Conservation (phyloP, 805 yeast genomes). For the Saturnispora hagleri region DNA sequence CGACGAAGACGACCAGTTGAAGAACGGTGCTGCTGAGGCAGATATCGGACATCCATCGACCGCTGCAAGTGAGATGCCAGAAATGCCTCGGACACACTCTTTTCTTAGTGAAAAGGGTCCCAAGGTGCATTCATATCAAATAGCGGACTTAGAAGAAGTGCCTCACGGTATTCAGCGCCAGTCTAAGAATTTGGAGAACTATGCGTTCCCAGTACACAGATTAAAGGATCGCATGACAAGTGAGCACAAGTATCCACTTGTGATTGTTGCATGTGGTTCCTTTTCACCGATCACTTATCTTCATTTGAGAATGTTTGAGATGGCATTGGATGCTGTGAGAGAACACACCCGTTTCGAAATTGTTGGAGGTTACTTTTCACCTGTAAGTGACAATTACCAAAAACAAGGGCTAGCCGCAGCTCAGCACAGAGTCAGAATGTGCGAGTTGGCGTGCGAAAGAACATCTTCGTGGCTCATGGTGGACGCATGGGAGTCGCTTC, state of each 20-base stretch:
- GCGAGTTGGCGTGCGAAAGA: slow-evolving; percentile 95
- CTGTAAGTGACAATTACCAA: slow-evolving; percentile 86
- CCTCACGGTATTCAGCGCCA: slow-evolving; percentile 92
- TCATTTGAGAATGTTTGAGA: slow-evolving; percentile 95
- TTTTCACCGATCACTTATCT: slow-evolving; percentile 93
- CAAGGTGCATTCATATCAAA: slow-evolving; percentile 46
- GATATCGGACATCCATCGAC: neutral
- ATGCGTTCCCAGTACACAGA: slow-evolving; percentile 82
- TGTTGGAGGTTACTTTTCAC: slow-evolving; percentile 92
- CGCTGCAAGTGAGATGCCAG: slow-evolving; percentile 16
- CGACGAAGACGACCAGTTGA: slow-evolving; percentile 27
- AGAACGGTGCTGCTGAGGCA: neutral
- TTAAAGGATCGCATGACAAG: slow-evolving; percentile 61
- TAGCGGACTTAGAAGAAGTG: slow-evolving; percentile 93
- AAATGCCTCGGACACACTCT: slow-evolving; percentile 20
- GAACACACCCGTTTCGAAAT: slow-evolving; percentile 94
- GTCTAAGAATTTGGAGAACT: slow-evolving; percentile 58
- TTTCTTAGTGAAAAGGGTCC: slow-evolving; percentile 28
- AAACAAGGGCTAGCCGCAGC: slow-evolving; percentile 90
- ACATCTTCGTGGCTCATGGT: slow-evolving; percentile 98
- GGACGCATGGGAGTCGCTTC: slow-evolving; percentile 97
- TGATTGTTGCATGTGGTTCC: slow-evolving; percentile 95
- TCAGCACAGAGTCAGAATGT: slow-evolving; percentile 89
- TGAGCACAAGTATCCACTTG: slow-evolving; percentile 76
- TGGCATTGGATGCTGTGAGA: slow-evolving; percentile 90